Base-by-base conservation (phyloP, 2,329 filamentous ascomycete species). In the Cladophialophora bantiana region DNA sequence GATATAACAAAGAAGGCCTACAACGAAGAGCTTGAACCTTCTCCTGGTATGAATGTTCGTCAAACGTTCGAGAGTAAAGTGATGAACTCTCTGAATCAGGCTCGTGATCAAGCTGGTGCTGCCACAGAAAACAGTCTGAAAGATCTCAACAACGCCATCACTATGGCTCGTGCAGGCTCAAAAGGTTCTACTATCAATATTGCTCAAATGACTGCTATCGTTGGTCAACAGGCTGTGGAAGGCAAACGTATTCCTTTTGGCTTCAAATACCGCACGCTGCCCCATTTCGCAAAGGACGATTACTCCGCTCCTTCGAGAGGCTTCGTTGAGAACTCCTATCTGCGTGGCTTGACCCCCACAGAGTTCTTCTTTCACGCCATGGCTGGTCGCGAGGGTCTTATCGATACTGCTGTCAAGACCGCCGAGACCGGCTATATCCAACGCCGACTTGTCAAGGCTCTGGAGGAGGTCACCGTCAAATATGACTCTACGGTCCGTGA, bases 301-400 rank as follows among this genome's bases (percentile, higher is more conserved):
- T 99, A 98, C 79, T 98, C 94, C 20, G 93, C 95, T 10, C 94
- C 97, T 78, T 94, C 95, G 54, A 90, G 95, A 82, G 95, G 95
- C 50, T 99, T 99, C 76, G 95, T 99, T 20, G 95, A 99, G 80
- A 99, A 99, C 81, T 99, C 95, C 0, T 99, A 99, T 75, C 87
- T 99, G 12, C 92, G 95, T 83, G 95, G 95, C 64, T 83, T 99
- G 66, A 99, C 96, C 0, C 95, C 95, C 0, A 90, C 92, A 0
- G 95, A 99, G 74, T 99, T 99, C 82, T 99, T 97, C 84, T 99
- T 99, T 86, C 95, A 99, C 86, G 95, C 95, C 77, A 99, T 99
- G 95, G 95, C 95, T 85, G 95, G 95, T 93, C 89, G 95, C 84
- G 95, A 99, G 82, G 95, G 95, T 96, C 86, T 99, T 63, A 99